Evolutionary conservation across 75 land plant genomes (phyloP), one percentile per base, ranked within the genome.

Genomic region (Cryptomeria japonica): DNA sequence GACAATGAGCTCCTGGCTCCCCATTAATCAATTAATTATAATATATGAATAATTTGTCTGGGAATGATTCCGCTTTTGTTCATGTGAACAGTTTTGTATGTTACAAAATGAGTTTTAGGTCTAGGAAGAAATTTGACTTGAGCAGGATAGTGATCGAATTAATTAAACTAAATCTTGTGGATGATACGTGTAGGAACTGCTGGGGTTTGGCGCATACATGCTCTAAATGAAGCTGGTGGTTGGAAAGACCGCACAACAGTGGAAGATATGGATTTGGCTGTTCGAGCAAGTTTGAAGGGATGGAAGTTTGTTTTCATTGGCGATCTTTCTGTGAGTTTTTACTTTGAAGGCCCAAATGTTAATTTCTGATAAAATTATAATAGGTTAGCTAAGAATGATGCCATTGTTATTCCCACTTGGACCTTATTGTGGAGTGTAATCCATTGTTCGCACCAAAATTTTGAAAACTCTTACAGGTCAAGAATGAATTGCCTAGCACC

Each of bases 401-500:
- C 32, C 44, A 28, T 83, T 41, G 11, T 83, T 44, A 39, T 44
- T 28, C 10, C 42, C 6, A 28, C 22, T 41, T 41, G 84, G 84
- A 28, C 9, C 15, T 42, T 41, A 80, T 37, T 39, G 15, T 75
- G 77, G 7, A 34, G 76, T 72, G 31, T 72, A 11, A 13, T 49
- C 58, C 46, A n/a, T 79, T 31, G 42, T 38, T 84, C 25, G 7
- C 49, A 28, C 1, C 36, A 51, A 12, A 53, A 19, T 36, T 49
- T 36, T n/a, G 47, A 31, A 46, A 34, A 41, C 18, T 42, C 22
- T 51, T 44, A 16, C 90, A 93, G 95, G 95, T 92, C 28, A 96
- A 96, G 88, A 96, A 91, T 87, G 97, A 96, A 89, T 85, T 96
- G 56, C 97, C 96, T 1, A 94, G 96, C 55, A 96, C 97, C 0